These are phyloP conservation scores for Camillea tinctor DNA, from an alignment of 2,329 filamentous ascomycete genomes.

Conservation along the genomic window DNA sequence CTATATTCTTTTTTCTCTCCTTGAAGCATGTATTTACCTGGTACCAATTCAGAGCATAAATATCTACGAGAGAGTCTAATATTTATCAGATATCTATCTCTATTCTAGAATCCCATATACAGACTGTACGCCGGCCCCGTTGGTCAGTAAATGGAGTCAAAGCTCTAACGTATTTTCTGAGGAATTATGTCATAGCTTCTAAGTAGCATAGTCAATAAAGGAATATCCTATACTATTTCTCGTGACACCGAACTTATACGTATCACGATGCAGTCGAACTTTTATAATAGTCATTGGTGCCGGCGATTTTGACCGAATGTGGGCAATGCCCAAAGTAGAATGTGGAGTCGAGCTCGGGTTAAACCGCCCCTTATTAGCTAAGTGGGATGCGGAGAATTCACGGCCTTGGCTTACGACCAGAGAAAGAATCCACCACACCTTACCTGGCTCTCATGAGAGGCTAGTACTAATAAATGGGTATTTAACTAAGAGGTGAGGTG, in stretches of 20 bases:
- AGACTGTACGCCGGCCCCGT: too few species aligned
- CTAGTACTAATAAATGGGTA: not conserved
- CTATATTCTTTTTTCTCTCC: too few species aligned
- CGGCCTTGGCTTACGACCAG: not conserved
- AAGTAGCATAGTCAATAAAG: not conserved
- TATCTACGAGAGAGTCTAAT: too few species aligned
- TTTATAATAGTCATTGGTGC: not conserved
- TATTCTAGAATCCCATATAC: too few species aligned
- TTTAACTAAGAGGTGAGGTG: not conserved
- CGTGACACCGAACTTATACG: not conserved
- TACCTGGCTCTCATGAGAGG: not conserved
- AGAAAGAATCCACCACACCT: not conserved
- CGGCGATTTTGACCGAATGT: not conserved
- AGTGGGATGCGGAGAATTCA: not conserved
- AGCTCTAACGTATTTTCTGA: too few species aligned
- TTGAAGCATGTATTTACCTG: too few species aligned
- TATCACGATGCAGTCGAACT: not conserved
- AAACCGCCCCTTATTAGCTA: not conserved
- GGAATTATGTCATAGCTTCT: not conserved
- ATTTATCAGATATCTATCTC: too few species aligned
- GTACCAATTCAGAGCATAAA: too few species aligned
- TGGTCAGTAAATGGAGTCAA: too few species aligned
- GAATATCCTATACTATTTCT: not conserved
- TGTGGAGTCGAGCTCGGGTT: not conserved
- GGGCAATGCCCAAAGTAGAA: not conserved